These are phyloP conservation scores for Leccinum glutinopallens DNA, from an alignment of 1,284 basidiomycete species.

Conservation along the genomic window DNA sequence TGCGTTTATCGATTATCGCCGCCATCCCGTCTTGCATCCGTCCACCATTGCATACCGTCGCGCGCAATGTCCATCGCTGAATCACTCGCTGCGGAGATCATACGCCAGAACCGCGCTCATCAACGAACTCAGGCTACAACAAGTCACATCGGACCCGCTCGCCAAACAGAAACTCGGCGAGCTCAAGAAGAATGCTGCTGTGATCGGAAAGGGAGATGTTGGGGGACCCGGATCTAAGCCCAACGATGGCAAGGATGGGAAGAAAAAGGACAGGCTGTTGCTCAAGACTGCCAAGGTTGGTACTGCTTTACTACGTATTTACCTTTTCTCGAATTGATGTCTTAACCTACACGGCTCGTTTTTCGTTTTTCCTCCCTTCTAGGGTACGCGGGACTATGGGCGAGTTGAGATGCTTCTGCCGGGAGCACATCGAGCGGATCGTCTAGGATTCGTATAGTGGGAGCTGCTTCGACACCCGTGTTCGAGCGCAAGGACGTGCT, in stretches of 20 bases:
- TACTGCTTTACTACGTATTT: not conserved
- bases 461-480: slow-evolving; percentile 94
- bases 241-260: slow-evolving; percentile 46
- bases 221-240: slow-evolving; percentile 12
- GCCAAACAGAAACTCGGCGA: slow-evolving; percentile 71
- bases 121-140: slow-evolving; percentile 60
- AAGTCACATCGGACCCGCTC: slow-evolving; percentile 47
- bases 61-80: no score
- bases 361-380: not conserved
- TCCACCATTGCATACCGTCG: no score
- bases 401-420: slow-evolving; percentile 89
- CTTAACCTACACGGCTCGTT: not conserved
- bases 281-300: slow-evolving; percentile 83
- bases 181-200: slow-evolving; percentile 55
- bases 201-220: slow-evolving; percentile 42
- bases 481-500: slow-evolving; percentile 98
- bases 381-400: slow-evolving; percentile 97
- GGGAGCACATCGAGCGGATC: slow-evolving; percentile 87
- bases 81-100: slow-evolving; percentile 50
- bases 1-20: no score
- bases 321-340: not conserved
- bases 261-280: slow-evolving; percentile 68
- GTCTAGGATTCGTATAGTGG: slow-evolving; percentile 91
- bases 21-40: no score
- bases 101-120: slow-evolving; percentile 52